These are phyloP conservation scores for Ilex aquifolium DNA, from an alignment of 257 asterid species.

Conservation along the genomic window DNA sequence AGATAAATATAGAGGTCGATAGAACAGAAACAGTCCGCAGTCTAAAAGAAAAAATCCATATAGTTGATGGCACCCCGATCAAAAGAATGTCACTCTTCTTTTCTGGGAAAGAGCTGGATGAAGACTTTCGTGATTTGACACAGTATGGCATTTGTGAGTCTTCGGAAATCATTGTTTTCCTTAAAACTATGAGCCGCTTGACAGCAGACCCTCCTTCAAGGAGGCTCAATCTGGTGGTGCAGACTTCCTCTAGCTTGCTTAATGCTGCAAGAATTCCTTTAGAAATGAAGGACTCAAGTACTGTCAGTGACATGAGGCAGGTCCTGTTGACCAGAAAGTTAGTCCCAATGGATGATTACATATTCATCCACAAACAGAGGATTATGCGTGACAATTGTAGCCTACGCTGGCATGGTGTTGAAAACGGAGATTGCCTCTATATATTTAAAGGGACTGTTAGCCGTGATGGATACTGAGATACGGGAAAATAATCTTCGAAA, in stretches of 20 bases:
- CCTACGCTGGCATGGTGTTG: conserved; percentile 87
- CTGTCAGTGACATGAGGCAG: conserved; percentile 39
- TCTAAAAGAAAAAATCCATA: conserved; percentile 76
- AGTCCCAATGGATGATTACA: conserved; percentile 67
- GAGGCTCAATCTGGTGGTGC: conserved; percentile 39
- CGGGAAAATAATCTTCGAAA: too few relatives aligned
- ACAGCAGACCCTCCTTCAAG: conserved; percentile 35
- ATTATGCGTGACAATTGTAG: conserved; percentile 60
- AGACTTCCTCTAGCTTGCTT: conserved; percentile 57
- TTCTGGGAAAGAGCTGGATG: conserved; percentile 45
- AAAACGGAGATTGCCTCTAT: conserved; percentile 52
- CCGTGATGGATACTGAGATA: conserved; percentile 3
- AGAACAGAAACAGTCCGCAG: conserved; percentile 51
- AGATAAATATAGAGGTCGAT: conserved; percentile 37
- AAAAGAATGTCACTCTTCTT: conserved; percentile 46
- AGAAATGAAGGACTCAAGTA: conserved; percentile 47
- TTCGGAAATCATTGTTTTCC: conserved; percentile 42
- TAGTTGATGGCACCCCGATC: conserved; percentile 57
- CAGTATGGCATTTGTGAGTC: conserved; percentile 39
- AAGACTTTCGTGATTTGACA: conserved; percentile 36
- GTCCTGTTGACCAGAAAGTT: conserved; percentile 34
- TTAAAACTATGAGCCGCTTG: conserved; percentile 29
- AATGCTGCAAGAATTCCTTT: conserved; percentile 48
- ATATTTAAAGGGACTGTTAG: conserved; percentile 66
- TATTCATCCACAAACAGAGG: conserved; percentile 74